Conservation (phyloP, 139 green algal genomes). For the Closterium sp. region DNA sequence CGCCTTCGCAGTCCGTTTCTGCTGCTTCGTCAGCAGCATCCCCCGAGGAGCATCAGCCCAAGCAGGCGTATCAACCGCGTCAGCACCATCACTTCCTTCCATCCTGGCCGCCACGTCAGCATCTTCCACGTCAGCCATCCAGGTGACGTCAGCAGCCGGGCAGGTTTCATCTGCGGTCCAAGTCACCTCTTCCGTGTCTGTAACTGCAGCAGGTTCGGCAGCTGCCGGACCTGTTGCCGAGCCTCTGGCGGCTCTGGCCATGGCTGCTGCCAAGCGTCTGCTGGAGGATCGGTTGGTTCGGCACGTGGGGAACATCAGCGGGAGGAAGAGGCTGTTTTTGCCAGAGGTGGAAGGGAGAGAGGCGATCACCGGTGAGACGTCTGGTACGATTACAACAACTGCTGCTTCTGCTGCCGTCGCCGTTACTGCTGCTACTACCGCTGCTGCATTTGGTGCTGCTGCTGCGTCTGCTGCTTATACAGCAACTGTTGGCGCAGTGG, state of each 20-base stretch:
- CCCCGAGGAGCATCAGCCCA: too few species aligned
- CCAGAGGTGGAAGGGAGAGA: neutral
- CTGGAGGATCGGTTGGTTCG: neutral
- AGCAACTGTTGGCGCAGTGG: too few species aligned
- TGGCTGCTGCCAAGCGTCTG: neutral
- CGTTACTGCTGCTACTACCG: neutral
- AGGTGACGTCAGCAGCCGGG: neutral
- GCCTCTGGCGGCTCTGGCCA: neutral
- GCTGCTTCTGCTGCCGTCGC: neutral
- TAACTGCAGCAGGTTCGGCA: neutral
- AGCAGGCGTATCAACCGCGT: neutral
- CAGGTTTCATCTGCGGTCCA: neutral
- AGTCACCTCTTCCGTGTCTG: neutral
- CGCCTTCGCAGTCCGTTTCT: neutral
- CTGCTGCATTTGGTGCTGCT: neutral
- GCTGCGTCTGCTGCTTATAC: neutral
- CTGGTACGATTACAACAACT: neutral
- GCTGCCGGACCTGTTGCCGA: neutral
- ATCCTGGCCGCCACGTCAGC: neutral
- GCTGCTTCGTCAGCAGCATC: neutral
- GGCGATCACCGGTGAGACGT: neutral
- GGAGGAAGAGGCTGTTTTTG: neutral
- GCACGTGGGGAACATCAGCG: conserved; percentile 3
- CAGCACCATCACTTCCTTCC: neutral
- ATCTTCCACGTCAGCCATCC: neutral